Base-by-base conservation (phyloP, 768 basidiomycete genomes). In the Collybia sp. region DNA sequence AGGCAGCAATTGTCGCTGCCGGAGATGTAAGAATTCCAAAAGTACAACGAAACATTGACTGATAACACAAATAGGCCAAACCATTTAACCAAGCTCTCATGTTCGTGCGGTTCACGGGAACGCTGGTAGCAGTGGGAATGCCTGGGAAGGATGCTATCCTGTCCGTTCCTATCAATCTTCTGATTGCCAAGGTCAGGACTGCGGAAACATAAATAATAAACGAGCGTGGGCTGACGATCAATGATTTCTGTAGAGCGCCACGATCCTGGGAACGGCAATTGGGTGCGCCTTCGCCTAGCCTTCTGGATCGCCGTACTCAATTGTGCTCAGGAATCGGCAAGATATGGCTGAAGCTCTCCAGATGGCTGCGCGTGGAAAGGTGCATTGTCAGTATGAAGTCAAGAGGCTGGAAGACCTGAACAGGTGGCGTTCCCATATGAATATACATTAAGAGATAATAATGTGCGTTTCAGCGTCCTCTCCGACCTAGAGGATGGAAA, bases 281-380 rank as follows among this genome's bases (percentile, higher is more conserved):
- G 69, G 70, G 70, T 70, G 48, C 10, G 58, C 53, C 25, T 43
- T 15, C 31, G 20, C n/a, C 30, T 20, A 38, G 12, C 10, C 6
- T 15, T 33, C 11, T 13, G 10, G 25, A 30, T 5, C 15, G 13
- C 18, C 44, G 19, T 34, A 9, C 37, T 40, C 16, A 33, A 9
- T 56, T 53, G 42, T 25, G 16, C 19, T 49, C 31, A 82, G 85
- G 1, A 88, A 83, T 63, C 81, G 84, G 33, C 86, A 90, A 63
- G 91, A 93, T 54, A 75, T 82, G 8, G 63, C 73, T n/a, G 89
- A 93, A 60, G 85, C 91, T 1, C 70, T 93, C 15, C 75, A 79
- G 2, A 76, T 92, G 43, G 89, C 86, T 0, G 76, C 80, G 0
- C 58, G 66, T 15, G 88, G 87, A 10, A 82, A 81, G 53, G 83